phyloP scores from a whole-genome alignment of 768 basidiomycete genomes.

The Lentinula detonsa region DNA sequence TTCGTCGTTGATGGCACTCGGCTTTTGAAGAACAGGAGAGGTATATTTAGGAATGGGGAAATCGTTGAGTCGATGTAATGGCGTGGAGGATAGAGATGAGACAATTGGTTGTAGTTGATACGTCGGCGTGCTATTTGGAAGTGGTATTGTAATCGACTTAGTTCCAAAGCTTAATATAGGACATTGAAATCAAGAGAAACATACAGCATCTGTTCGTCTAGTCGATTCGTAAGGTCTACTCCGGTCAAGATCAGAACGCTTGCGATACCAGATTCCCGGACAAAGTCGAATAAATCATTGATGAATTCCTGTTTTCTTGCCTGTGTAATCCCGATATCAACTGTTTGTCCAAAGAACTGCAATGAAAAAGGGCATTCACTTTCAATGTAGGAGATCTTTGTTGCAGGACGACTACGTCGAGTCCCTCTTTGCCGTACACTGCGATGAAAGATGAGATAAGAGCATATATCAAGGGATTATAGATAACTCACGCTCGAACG shows the following conservation, averaged over 20 bases:
- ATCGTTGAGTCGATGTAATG: constrained; percentile 33
- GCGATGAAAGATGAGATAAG: constrained; percentile 4
- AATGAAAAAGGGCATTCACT: constrained; percentile 28
- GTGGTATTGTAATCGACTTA: not conserved
- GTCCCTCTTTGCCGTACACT: constrained; percentile 60
- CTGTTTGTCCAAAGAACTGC: not conserved
- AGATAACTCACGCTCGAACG: constrained; percentile 62
- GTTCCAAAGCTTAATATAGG: not conserved
- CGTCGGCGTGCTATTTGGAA: constrained; percentile 52
- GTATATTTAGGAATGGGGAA: constrained; percentile 52
- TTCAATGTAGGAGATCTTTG: constrained; percentile 78
- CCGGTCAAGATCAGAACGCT: constrained; percentile 65
- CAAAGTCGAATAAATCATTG: constrained; percentile 49
- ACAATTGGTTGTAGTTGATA: constrained; percentile 47
- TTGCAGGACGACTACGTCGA: constrained; percentile 58
- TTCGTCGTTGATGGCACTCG: constrained; percentile 18
- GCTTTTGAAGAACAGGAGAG: constrained; percentile 36
- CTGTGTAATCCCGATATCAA: constrained; percentile 25
- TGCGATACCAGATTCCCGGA: constrained; percentile 40
- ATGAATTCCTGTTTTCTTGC: constrained; percentile 65
- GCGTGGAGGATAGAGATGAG: constrained; percentile 37
- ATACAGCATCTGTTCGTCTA: constrained; percentile 75
- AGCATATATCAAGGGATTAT: not conserved
- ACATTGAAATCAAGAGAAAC: constrained; percentile 14
- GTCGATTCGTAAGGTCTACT: constrained; percentile 67